Evolutionary conservation across 306 rosid species (phyloP).

Genomic region (Dalbergia cochinchinensis): DNA sequence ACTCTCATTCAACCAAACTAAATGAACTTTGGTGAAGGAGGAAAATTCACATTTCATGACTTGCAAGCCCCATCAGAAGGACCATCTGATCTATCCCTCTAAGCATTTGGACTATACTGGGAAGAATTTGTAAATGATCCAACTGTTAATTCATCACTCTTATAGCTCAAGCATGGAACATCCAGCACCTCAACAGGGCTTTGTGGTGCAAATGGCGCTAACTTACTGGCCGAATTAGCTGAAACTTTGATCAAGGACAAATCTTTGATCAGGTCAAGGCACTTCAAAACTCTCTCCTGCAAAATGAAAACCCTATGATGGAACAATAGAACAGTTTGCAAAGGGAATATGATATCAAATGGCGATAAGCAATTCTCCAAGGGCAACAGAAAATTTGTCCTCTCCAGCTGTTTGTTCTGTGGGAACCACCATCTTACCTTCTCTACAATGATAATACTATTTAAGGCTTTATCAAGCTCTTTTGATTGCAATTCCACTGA

Average conservation of each 20-base stretch:
- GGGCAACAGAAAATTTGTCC: background rate
- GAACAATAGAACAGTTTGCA: background rate
- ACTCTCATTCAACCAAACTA: slow-evolving; percentile 73
- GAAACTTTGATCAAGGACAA: slow-evolving; percentile 49
- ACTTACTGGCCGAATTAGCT: slow-evolving; percentile 43
- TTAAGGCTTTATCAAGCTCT: slow-evolving; percentile 56
- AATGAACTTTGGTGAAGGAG: slow-evolving; percentile 52
- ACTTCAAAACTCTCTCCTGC: slow-evolving; percentile 82
- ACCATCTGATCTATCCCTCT: slow-evolving; percentile 51
- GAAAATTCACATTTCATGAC: slow-evolving; percentile 59
- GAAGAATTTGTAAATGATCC: slow-evolving; percentile 62
- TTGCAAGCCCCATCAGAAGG: slow-evolving; percentile 49
- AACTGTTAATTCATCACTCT: slow-evolving; percentile 62
- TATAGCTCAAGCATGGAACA: slow-evolving; percentile 66
- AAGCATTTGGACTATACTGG: slow-evolving; percentile 48
- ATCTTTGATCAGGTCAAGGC: slow-evolving; percentile 66
- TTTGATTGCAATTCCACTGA: slow-evolving; percentile 54
- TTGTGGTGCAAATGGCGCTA: slow-evolving; percentile 50
- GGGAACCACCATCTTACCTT: slow-evolving; percentile 62
- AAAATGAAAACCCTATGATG: slow-evolving; percentile 42
- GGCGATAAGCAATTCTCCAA: background rate
- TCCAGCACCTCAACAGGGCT: slow-evolving; percentile 78
- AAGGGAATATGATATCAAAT: slow-evolving; percentile 12
- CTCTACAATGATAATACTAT: slow-evolving; percentile 55
- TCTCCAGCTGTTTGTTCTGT: background rate